Base-by-base conservation (phyloP, 176 grass and related monocot genomes). In the Rhynchospora pubera region DNA sequence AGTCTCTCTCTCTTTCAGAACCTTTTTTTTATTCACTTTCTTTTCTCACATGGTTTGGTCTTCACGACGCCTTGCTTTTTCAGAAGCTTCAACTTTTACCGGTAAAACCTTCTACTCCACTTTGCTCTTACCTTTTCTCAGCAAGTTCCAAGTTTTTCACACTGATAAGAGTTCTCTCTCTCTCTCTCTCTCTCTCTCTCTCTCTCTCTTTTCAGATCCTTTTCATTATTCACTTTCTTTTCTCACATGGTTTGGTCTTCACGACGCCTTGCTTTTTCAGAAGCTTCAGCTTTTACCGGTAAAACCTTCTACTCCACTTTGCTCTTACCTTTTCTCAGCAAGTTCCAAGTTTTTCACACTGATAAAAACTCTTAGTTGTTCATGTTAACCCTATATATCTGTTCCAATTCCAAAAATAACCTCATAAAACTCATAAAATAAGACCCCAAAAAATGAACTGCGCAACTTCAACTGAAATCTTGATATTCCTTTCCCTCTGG, bases 401-500 rank as follows among this genome's bases (percentile, higher is more conserved):
- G 72, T 48, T 55, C 22, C 24, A 77, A 8, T 55, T 32, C 22
- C 24, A 77, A 18, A 6, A 18, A 53, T 77, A 77, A 77, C 55
- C 14, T 56, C 14, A 3, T 50, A 77, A n/a, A 77, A 77, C 23
- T 39, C 34, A 39, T 39, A 39, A 39, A 39, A 39, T 39, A 30
- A 56, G 23, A 56, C 1, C 50, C 16, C 34, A 39, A 70, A 77
- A 22, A 15, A 77, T 77, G 72, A 77, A 77, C 9, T 47, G 11
- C 43, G 76, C 8, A 15, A 59, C 56, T 24, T 48, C 85, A 63
- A 65, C 10, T 82, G 84, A 78, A 61, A 77, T 77, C 50, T 21
- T 77, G 55, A 55, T 77, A 77, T 56, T 77, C 4, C 48, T 88
- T 0, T 46, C 78, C 63, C 28, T 93, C 18, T 53, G 84, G 42